These are phyloP conservation scores for Avena atlantica DNA, from an alignment of 176 grass and related monocot genomes.

Conservation along the genomic window DNA sequence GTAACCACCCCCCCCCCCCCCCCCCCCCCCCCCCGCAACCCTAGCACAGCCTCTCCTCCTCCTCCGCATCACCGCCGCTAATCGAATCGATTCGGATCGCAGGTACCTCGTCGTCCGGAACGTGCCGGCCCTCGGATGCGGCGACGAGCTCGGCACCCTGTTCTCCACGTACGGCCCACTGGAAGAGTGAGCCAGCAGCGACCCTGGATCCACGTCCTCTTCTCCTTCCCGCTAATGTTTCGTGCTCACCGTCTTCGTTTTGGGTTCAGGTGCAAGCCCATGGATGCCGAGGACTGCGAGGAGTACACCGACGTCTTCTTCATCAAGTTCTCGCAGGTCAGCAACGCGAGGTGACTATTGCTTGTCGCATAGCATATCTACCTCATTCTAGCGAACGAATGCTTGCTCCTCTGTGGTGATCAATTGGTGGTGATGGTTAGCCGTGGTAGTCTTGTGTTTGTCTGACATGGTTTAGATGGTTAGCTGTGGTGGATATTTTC, in stretches of 20 bases:
- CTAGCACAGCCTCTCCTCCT: background rate
- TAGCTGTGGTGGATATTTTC: background rate
- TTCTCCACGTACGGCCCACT: constrained; percentile 76
- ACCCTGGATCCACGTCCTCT: background rate
- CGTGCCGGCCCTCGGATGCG: constrained; percentile 89
- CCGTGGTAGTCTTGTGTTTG: background rate
- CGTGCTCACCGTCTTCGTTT: background rate
- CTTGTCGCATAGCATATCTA: background rate
- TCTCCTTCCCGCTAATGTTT: too few relatives aligned
- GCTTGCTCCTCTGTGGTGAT: background rate
- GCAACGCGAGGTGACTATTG: constrained; percentile 81
- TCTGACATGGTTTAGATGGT: background rate
- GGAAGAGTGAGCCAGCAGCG: constrained; percentile 66
- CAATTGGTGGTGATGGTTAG: background rate
- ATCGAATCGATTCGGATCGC: constrained; percentile 4
- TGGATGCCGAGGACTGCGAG: constrained; percentile 93
- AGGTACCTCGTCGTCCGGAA: constrained; percentile 92
- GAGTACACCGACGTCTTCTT: constrained; percentile 93
- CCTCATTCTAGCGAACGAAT: background rate
- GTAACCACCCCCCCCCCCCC: constrained; percentile 50
- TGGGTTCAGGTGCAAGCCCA: constrained; percentile 82
- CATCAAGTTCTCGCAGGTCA: constrained; percentile 84
- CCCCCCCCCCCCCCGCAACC: background rate
- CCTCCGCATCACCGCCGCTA: background rate
- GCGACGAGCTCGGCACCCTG: constrained; percentile 65